phyloP scores from a whole-genome alignment of 192 early-diverging fungal species.

The Gaertneriomyces semiglobifer region DNA sequence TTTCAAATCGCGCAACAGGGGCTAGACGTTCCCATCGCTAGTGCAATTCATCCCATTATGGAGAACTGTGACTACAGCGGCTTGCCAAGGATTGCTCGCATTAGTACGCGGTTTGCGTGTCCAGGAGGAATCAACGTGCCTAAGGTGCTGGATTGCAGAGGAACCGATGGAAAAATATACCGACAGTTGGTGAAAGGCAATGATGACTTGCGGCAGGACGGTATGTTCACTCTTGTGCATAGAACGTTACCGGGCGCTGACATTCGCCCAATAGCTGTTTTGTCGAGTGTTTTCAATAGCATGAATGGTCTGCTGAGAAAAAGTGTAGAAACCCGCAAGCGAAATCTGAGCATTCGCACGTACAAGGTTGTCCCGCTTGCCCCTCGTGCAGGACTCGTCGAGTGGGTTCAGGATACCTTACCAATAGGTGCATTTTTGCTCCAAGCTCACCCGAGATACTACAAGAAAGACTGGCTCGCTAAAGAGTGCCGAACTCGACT shows the following conservation, averaged over 20 bases:
- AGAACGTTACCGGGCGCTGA: neutral
- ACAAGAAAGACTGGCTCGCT: slow-evolving; percentile 37
- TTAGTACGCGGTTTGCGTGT: slow-evolving; percentile 30
- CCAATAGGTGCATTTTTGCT: slow-evolving; percentile 47
- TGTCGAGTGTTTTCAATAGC: slow-evolving; percentile 64
- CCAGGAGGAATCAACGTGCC: slow-evolving; percentile 51
- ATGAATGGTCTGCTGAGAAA: slow-evolving; percentile 57
- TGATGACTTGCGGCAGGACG: slow-evolving; percentile 75
- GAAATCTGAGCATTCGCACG: slow-evolving; percentile 48
- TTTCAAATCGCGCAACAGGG: slow-evolving; percentile 21
- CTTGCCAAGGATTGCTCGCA: slow-evolving; percentile 34
- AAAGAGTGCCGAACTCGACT: slow-evolving; percentile 43
- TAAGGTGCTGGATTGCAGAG: slow-evolving; percentile 40
- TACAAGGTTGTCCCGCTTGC: slow-evolving; percentile 61
- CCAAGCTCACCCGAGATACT: slow-evolving; percentile 43
- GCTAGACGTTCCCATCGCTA: slow-evolving; percentile 37
- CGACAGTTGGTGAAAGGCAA: slow-evolving; percentile 48
- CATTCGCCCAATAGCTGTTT: slow-evolving; percentile 34
- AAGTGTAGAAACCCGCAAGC: slow-evolving; percentile 44
- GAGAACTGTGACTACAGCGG: slow-evolving; percentile 26
- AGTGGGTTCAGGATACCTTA: slow-evolving; percentile 56
- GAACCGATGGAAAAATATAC: slow-evolving; percentile 40
- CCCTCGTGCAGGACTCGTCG: slow-evolving; percentile 48
- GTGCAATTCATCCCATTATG: slow-evolving; percentile 31
- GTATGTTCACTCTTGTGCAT: slow-evolving; percentile 6